phyloP scores from a whole-genome alignment of 2,329 filamentous ascomycete species.

The Trichoderma citrinoviride region DNA sequence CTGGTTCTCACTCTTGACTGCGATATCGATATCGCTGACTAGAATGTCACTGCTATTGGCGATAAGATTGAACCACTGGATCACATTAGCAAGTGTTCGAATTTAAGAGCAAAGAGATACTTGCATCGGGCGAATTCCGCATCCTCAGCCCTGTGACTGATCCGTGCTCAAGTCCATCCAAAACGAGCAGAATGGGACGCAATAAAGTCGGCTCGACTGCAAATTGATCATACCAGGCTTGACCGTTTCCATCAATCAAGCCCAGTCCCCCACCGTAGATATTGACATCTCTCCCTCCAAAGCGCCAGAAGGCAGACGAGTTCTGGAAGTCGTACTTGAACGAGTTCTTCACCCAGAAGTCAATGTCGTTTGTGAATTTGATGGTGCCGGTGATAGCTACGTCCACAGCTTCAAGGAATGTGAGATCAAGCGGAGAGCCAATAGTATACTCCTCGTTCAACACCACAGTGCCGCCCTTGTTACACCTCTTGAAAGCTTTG shows the following conservation, averaged over 20 bases:
- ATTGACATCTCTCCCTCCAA: conserved; percentile 5
- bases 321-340: conserved; percentile 12
- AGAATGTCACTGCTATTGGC: conserved; percentile 5
- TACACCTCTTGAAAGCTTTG: not conserved
- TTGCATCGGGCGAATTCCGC: not conserved
- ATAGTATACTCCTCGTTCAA: not conserved
- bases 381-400: not conserved
- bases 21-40: conserved; percentile 3
- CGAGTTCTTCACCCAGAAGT: conserved; percentile 1
- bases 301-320: conserved; percentile 4
- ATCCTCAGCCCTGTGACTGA: conserved; percentile 4
- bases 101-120: not conserved
- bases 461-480: not conserved
- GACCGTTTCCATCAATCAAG: not conserved
- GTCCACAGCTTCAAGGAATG: not conserved
- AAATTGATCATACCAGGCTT: conserved; percentile 12
- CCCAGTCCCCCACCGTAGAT: not conserved
- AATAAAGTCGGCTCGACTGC: not conserved
- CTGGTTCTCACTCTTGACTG: not conserved
- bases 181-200: not conserved
- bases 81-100: not conserved
- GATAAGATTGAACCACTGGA: conserved; percentile 7
- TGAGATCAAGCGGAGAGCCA: conserved; percentile 2
- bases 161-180: not conserved
- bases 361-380: not conserved